Base-by-base conservation (phyloP, 1,284 basidiomycete species). In the Cerrena zonata region DNA sequence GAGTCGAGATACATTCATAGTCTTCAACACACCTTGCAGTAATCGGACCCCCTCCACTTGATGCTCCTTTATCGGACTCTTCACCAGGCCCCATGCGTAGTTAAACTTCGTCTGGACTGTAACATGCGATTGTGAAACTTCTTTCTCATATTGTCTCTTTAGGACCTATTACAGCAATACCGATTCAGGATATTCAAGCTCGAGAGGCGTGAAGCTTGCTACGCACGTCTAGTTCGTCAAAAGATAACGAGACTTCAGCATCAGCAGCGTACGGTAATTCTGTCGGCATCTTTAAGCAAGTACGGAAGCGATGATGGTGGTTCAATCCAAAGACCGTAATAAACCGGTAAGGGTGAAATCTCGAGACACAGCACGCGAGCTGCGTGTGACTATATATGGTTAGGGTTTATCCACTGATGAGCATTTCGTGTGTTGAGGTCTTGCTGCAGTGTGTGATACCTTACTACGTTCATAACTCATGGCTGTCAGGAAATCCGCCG, bases 101-200 rank as follows among this genome's bases (percentile, higher is more conserved):
- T 99, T 99, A 77, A 99, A 99, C 70, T 94, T 96, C 48, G 93
- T 95, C 73, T 99, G 96, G 2, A 89, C 83, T 2, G 92, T 93
- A 51, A 96, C 81, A 68, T 97, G 93, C 37, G 85, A 82, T 57
- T 91, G 84, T 2, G 80, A 73, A 24, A 85, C 75, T 67, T 98
- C 94, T 67, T 86, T 90, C 75, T 92, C 82, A 71, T 95, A 95
- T 65, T 97, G 94, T 52, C 80, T 64, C 51, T 84, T 76, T 41
- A 97, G 74, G 7, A 94, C 91, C 91, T 94, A 48, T 24, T 41
- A 15, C 21, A 18, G 23, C 12, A 11, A 49, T 23, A 7, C 24
- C 48, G 51, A 42, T 7, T n/a, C 24, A 21, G n/a, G n/a, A n/a
- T n/a, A n/a, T n/a, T n/a, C n/a, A 34, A 34, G 30, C 30, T 7